Evolutionary conservation across 768 basidiomycete species (phyloP).

Genomic region (Kwoniella shandongensis): DNA sequence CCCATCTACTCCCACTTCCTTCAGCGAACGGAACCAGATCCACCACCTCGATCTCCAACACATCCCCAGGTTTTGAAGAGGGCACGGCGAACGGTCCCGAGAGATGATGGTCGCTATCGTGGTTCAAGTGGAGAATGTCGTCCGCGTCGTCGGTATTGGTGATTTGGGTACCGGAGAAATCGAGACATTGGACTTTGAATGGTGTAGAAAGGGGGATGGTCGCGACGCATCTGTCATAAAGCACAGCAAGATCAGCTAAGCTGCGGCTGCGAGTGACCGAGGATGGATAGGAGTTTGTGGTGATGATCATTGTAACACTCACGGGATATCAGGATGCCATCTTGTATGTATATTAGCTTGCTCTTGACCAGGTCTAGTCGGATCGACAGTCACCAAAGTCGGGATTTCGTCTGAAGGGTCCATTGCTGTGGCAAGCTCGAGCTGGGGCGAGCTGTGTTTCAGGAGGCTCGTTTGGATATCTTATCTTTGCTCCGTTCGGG

Average conservation of each 20-base stretch:
- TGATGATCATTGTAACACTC: too few species aligned
- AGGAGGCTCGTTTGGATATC: too few species aligned
- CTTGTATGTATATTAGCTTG: conserved; percentile 30
- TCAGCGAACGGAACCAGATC: conserved; percentile 52
- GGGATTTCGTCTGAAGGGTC: conserved; percentile 17
- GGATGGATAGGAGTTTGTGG: neutral
- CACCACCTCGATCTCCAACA: conserved; percentile 75
- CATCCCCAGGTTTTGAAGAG: conserved; percentile 75
- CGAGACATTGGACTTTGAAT: conserved; percentile 32
- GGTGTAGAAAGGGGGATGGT: conserved; percentile 20
- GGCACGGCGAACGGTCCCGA: conserved; percentile 73
- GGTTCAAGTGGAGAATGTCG: conserved; percentile 30
- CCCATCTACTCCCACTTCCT: conserved; percentile 57
- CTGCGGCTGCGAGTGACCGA: too few species aligned
- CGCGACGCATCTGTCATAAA: conserved; percentile 19
- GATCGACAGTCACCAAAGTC: conserved; percentile 25
- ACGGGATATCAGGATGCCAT: conserved; percentile 36
- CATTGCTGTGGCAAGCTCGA: neutral
- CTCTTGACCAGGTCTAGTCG: conserved; percentile 12
- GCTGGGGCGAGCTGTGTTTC: too few species aligned
- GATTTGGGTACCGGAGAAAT: conserved; percentile 34
- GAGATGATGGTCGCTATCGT: conserved; percentile 64
- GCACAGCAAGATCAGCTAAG: neutral
- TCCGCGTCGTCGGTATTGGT: conserved; percentile 28
- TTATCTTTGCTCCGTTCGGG: too few species aligned